Evolutionary conservation across 2,329 filamentous ascomycete species (phyloP).

Genomic region (Berkeleyomyces rouxiae): DNA sequence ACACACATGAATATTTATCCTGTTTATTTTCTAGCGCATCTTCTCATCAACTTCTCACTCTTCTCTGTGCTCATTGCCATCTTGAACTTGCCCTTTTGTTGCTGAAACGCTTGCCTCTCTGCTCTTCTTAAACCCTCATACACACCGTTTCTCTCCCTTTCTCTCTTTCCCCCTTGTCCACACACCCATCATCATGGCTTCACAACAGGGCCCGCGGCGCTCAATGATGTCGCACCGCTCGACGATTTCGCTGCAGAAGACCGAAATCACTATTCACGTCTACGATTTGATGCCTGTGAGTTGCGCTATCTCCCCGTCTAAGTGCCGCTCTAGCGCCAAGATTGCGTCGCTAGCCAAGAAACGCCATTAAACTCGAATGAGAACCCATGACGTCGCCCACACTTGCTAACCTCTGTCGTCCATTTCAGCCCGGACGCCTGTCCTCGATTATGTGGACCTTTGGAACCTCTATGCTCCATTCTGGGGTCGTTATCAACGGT

Average conservation of each 20-base stretch:
- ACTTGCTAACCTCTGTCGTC: not conserved
- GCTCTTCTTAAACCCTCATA: not conserved
- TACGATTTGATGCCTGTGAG: constrained; percentile 60
- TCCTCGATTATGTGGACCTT: constrained; percentile 64
- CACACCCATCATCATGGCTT: constrained; percentile 21
- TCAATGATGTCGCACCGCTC: constrained; percentile 37
- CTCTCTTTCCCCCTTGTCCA: not conserved
- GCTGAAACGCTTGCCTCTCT: not conserved
- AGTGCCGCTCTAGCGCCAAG: constrained; percentile 33
- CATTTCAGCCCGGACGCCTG: constrained; percentile 47
- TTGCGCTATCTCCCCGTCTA: not conserved
- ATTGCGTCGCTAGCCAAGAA: constrained; percentile 29
- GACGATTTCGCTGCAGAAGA: constrained; percentile 53
- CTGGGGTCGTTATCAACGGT: constrained; percentile 65
- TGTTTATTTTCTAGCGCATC: not conserved
- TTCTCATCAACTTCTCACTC: not conserved
- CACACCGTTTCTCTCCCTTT: not conserved
- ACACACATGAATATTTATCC: not conserved
- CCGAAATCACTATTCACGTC: constrained; percentile 58
- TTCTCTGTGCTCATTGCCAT: not conserved
- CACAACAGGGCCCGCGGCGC: constrained; percentile 27
- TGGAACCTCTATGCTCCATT: constrained; percentile 63
- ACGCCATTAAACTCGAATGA: not conserved
- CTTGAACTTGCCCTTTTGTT: no score
- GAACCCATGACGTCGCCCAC: constrained; percentile 2